Conservation (phyloP, 2,329 filamentous ascomycete genomes). For the Boeremia lycopersici region DNA sequence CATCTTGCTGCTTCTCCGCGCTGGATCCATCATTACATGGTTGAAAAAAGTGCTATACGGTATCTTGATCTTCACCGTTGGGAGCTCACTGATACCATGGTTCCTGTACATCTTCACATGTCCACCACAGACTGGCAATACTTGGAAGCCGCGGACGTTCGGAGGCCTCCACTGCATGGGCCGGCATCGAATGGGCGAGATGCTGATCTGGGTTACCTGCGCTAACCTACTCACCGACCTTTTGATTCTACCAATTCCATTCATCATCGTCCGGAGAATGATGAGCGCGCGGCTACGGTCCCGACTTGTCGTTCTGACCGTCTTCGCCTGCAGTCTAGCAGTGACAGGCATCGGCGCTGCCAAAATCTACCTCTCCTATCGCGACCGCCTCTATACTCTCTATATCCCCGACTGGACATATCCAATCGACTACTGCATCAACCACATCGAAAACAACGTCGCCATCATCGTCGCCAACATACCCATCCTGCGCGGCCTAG, state of each 20-base stretch:
- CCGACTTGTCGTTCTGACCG: conserved; percentile 45
- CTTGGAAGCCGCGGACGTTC: conserved; percentile 47
- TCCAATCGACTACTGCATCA: conserved; percentile 50
- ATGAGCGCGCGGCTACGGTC: conserved; percentile 49
- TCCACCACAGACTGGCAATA: conserved; percentile 48
- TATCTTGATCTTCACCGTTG: conserved; percentile 45
- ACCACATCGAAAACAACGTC: conserved; percentile 50
- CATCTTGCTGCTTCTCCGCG: conserved; percentile 47
- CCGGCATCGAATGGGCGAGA: conserved; percentile 45
- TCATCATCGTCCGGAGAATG: conserved; percentile 49
- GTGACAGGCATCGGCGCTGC: conserved; percentile 49
- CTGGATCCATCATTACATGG: conserved; percentile 48
- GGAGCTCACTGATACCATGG: conserved; percentile 46
- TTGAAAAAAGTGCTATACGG: conserved; percentile 47
- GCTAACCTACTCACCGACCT: conserved; percentile 50
- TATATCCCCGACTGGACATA: conserved; percentile 51
- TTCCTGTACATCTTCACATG: conserved; percentile 49
- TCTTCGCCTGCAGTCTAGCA: conserved; percentile 50
- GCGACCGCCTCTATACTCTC: conserved; percentile 46
- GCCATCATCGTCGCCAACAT: conserved; percentile 51
- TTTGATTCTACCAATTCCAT: conserved; percentile 50
- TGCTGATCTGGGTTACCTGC: conserved; percentile 50
- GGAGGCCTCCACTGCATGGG: conserved; percentile 48
- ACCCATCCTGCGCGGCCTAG: conserved; percentile 49
- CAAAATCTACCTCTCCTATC: conserved; percentile 50